These are phyloP conservation scores for Scleromitrula shiraiana DNA, from an alignment of 2,329 filamentous ascomycete species.

Conservation along the genomic window DNA sequence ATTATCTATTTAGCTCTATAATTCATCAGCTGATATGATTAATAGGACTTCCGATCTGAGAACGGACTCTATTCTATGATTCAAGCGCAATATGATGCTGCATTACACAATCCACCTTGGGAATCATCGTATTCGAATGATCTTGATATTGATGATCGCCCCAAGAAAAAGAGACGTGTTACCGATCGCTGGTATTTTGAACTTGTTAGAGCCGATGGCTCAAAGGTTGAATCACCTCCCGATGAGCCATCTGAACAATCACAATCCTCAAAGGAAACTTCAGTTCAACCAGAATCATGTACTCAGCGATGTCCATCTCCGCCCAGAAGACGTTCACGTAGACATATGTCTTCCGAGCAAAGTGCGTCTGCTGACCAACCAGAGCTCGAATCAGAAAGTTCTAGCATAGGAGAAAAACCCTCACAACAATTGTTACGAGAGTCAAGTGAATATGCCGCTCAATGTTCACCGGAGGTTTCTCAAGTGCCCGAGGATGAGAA, in stretches of 20 bases:
- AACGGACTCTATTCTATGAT: constrained; percentile 67
- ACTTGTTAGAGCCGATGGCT: constrained; percentile 25
- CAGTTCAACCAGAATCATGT: background rate
- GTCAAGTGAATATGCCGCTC: constrained; percentile 7
- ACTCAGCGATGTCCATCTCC: background rate
- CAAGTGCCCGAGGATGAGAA: background rate
- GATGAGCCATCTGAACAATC: background rate
- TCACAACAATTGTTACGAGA: constrained; percentile 8
- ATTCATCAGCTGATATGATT: constrained; percentile 15
- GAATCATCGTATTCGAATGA: constrained; percentile 23
- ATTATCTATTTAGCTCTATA: background rate
- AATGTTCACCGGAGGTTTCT: constrained; percentile 4
- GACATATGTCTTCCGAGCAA: background rate
- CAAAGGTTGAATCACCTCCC: constrained; percentile 16
- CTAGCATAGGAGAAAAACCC: background rate
- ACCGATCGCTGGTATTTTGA: constrained; percentile 26
- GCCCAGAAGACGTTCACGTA: constrained; percentile 7
- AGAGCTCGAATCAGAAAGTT: constrained; percentile 2
- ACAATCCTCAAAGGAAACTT: background rate
- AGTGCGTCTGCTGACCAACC: background rate
- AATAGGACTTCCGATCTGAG: constrained; percentile 62
- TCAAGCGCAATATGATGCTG: constrained; percentile 55
- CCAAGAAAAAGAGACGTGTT: constrained; percentile 26
- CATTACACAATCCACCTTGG: constrained; percentile 34
- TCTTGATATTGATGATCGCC: constrained; percentile 29